These are phyloP conservation scores for Euphorbia lathyris DNA, from an alignment of 345 rosid genomes.

Conservation along the genomic window DNA sequence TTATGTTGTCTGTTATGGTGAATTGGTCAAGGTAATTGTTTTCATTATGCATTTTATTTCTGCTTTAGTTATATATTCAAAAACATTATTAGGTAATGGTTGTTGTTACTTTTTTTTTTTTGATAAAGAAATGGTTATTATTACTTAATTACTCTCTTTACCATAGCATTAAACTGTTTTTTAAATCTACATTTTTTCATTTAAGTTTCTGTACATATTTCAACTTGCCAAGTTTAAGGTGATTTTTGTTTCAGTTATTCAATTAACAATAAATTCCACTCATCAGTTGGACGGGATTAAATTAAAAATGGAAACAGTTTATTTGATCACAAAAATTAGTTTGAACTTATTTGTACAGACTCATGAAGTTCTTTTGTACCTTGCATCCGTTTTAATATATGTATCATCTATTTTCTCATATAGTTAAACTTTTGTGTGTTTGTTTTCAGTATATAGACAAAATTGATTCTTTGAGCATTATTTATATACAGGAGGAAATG, in stretches of 20 bases:
- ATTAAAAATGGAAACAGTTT: too few relatives aligned
- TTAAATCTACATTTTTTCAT: background rate
- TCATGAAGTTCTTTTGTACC: background rate
- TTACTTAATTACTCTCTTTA: background rate
- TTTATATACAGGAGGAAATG: slow-evolving; percentile 52
- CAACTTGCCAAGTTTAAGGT: background rate
- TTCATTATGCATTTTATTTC: background rate
- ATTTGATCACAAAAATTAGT: too few relatives aligned
- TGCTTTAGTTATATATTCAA: background rate
- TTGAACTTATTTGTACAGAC: too few relatives aligned
- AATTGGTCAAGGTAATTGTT: slow-evolving; percentile 67
- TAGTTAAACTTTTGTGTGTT: background rate
- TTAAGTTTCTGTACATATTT: background rate
- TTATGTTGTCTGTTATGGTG: slow-evolving; percentile 71
- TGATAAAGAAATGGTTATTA: too few relatives aligned
- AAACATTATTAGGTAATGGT: background rate
- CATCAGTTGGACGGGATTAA: too few relatives aligned
- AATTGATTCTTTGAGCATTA: slow-evolving; percentile 4
- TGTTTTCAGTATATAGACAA: background rate
- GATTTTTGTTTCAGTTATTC: too few relatives aligned
- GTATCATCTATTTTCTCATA: background rate
- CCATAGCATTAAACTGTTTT: background rate
- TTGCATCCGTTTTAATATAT: background rate
- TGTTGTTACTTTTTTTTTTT: background rate
- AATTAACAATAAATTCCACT: too few relatives aligned